Conservation (phyloP, 139 green algal genomes). For the Chlorella ohadii region DNA sequence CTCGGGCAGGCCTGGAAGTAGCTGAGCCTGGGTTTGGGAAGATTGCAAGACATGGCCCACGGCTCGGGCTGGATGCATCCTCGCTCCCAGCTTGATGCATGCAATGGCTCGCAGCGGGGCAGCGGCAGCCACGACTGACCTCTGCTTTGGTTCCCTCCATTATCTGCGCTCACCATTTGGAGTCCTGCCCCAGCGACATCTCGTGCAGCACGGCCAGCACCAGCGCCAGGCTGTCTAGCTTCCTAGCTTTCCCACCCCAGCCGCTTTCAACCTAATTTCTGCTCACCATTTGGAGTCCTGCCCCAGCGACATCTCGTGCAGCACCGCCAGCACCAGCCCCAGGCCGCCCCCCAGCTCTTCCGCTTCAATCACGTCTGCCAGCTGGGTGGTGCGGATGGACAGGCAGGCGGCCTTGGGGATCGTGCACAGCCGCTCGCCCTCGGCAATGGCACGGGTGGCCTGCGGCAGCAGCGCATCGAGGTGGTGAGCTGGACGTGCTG, state of each 20-base stretch:
- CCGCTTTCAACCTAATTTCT: too few species aligned
- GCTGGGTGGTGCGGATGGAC: conserved; percentile 46
- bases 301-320: conserved; percentile 67
- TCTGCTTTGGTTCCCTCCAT: too few species aligned
- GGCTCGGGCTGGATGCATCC: too few species aligned
- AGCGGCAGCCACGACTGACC: too few species aligned
- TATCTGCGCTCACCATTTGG: not conserved
- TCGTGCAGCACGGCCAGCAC: conserved; percentile 81
- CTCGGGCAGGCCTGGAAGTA: too few species aligned
- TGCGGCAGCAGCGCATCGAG: too few species aligned
- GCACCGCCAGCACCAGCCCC: conserved; percentile 75
- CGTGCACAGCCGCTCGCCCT: conserved; percentile 57
- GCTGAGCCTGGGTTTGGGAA: too few species aligned
- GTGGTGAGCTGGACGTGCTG: too few species aligned
- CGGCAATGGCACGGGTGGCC: conserved; percentile 40
- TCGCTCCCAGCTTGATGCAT: too few species aligned
- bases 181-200: conserved; percentile 33
- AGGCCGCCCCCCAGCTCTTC: conserved; percentile 71
- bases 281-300: conserved; percentile 58
- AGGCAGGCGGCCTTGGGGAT: conserved; percentile 73
- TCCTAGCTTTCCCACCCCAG: conserved; percentile 52
- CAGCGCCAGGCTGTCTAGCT: conserved; percentile 78
- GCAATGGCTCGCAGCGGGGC: too few species aligned
- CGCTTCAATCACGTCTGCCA: conserved; percentile 59
- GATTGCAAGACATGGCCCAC: too few species aligned